Evolutionary conservation across 176 grass and related monocot genomes (phyloP).

Genomic region (Areca catechu): DNA sequence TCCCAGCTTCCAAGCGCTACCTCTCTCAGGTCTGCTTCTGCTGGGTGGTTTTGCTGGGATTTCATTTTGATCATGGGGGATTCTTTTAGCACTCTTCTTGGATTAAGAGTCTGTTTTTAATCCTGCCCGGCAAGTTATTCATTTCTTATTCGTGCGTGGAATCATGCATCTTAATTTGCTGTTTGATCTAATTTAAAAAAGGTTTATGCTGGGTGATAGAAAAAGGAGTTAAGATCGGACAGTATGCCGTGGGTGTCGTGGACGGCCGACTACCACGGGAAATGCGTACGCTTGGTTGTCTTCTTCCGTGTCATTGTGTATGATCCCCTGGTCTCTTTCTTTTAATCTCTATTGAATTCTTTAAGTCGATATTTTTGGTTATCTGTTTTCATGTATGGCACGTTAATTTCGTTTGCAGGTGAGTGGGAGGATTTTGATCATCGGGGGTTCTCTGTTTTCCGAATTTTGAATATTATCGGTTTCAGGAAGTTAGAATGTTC

Average conservation of each 20-base stretch:
- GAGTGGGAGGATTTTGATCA: conserved; percentile 1
- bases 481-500: conserved; percentile 60
- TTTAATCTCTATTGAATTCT: neutral
- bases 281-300: conserved; percentile 15
- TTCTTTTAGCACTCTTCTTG: no score
- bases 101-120: no score
- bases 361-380: no score
- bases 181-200: neutral
- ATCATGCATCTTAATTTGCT: neutral
- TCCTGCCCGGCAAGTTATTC: no score
- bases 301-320: conserved; percentile 38
- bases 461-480: conserved; percentile 7
- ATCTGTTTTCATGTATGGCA: no score
- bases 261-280: neutral
- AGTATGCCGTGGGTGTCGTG: conserved; percentile 32
- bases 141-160: no score
- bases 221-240: neutral
- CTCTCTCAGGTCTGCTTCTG: no score
- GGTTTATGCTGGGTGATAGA: neutral
- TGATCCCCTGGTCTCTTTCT: neutral
- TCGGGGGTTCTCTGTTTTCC: neutral
- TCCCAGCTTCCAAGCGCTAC: no score
- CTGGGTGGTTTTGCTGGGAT: no score
- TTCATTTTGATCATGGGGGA: no score
- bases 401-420: neutral